Conservation (phyloP, 2,329 filamentous ascomycete species). For the Cytospora piceae region DNA sequence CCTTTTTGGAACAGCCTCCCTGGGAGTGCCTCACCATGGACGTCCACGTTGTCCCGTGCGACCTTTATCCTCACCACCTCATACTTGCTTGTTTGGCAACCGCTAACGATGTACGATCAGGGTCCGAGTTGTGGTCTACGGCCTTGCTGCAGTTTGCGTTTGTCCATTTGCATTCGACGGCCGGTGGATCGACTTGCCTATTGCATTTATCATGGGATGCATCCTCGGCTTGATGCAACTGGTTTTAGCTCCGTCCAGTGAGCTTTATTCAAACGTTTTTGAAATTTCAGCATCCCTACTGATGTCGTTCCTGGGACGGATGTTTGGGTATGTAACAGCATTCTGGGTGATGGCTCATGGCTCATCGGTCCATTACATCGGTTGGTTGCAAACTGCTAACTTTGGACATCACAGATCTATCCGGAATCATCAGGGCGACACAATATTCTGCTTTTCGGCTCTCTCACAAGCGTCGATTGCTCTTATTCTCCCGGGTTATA, state of each 20-base stretch:
- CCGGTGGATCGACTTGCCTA: conserved; percentile 75
- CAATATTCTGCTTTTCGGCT: conserved; percentile 71
- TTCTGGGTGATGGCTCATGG: background rate
- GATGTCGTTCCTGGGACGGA: conserved; percentile 71
- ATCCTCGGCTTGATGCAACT: conserved; percentile 76
- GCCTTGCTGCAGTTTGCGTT: conserved; percentile 74
- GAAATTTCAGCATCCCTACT: conserved; percentile 58
- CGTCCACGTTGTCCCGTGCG: too few relatives aligned
- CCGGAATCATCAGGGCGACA: conserved; percentile 46
- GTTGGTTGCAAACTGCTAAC: background rate
- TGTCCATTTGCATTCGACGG: conserved; percentile 81
- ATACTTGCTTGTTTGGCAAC: background rate
- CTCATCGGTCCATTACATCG: background rate
- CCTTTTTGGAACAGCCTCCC: too few relatives aligned
- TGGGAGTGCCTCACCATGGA: too few relatives aligned
- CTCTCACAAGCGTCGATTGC: conserved; percentile 75
- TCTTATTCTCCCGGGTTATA: conserved; percentile 72
- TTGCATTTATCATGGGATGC: conserved; percentile 76
- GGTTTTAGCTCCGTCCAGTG: conserved; percentile 70
- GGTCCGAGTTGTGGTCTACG: conserved; percentile 69
- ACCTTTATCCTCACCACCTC: background rate
- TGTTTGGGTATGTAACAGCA: conserved; percentile 51
- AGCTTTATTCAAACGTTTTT: conserved; percentile 60
- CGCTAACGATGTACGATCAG: conserved; percentile 37
- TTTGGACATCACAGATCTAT: conserved; percentile 62